Base-by-base conservation (phyloP, 306 rosid genomes). In the Dalbergia cultrata region DNA sequence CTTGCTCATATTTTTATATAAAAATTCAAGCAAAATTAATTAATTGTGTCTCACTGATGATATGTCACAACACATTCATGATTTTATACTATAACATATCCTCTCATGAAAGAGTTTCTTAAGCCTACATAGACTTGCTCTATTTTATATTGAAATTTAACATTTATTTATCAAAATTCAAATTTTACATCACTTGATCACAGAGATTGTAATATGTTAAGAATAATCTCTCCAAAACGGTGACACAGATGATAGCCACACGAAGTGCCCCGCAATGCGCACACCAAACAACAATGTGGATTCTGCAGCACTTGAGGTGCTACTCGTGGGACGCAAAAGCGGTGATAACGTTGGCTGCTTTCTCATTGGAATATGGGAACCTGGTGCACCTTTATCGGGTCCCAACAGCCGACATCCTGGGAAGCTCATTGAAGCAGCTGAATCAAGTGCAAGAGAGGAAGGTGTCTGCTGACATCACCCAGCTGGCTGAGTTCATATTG, bases 261-360 rank as follows among this genome's bases (percentile, higher is more conserved):
- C 79, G 44, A 5, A 13, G 4, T 54, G 87, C 33, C 44, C 37
- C 26, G 5, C 69, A 80, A 7, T 75, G 64, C 5, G 85, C 52
- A 1, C 87, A 84, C 76, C 85, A 84, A 65, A 80, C 85, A 56
- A 64, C 85, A 56, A 22, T 80, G 19, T 70, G 71, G 82, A 84
- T 84, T 44, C 87, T 84, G 4, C 82, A 84, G 44, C 67, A 56
- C 19, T 82, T 86, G 17, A 81, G 85, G 47, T 26, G 33, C 72
- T 93, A 83, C 41, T 50, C 86, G 0, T 93, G 97, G 97, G 91
- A 87, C 19, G 90, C 97, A 41, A 93, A 93, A 67, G 89, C 87
- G 44, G 70, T 90, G 0, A 84, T 84, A 70, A 26, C 76, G 0
- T 68, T 84, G 21, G 85, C 82, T 11, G 85, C 87, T 19, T 57